phyloP scores from a whole-genome alignment of 169 alveolate genomes.

The Plasmodium cynomolgi region DNA sequence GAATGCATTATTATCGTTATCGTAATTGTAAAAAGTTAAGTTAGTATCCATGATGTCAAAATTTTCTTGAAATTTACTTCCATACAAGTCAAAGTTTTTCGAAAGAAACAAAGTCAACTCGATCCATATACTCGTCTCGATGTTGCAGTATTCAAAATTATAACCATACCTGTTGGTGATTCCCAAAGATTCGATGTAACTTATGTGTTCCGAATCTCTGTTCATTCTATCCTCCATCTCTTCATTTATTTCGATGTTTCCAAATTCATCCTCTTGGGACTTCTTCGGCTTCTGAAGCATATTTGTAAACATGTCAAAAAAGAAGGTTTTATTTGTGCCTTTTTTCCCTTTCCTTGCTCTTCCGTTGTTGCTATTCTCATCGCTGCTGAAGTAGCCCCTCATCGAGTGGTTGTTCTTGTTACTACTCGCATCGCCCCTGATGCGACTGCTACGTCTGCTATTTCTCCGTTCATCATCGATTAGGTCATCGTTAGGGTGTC shows the following conservation, averaged over 20 bases:
- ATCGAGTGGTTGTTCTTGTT: neutral
- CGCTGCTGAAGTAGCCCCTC: neutral
- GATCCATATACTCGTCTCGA: conserved; percentile 75
- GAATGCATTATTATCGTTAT: conserved; percentile 30
- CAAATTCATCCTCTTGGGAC: conserved; percentile 30
- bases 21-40: conserved; percentile 42
- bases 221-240: conserved; percentile 53
- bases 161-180: conserved; percentile 56
- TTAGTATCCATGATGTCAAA: conserved; percentile 58
- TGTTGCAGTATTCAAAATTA: conserved; percentile 64
- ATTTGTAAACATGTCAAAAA: conserved; percentile 65
- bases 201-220: conserved; percentile 2
- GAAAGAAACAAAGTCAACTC: conserved; percentile 60
- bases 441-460: neutral
- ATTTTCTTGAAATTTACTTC: conserved; percentile 57
- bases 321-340: conserved; percentile 6
- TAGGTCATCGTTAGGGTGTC: neutral
- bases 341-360: neutral
- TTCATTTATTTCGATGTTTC: conserved; percentile 39
- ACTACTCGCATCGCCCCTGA: neutral
- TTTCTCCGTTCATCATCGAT: neutral
- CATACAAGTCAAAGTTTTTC: conserved; percentile 59
- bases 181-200: conserved; percentile 22
- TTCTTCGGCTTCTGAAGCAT: conserved; percentile 45
- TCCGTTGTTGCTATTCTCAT: neutral